These are phyloP conservation scores for Aspergillus flavus DNA, from an alignment of 2,329 filamentous ascomycete species.

Conservation along the genomic window DNA sequence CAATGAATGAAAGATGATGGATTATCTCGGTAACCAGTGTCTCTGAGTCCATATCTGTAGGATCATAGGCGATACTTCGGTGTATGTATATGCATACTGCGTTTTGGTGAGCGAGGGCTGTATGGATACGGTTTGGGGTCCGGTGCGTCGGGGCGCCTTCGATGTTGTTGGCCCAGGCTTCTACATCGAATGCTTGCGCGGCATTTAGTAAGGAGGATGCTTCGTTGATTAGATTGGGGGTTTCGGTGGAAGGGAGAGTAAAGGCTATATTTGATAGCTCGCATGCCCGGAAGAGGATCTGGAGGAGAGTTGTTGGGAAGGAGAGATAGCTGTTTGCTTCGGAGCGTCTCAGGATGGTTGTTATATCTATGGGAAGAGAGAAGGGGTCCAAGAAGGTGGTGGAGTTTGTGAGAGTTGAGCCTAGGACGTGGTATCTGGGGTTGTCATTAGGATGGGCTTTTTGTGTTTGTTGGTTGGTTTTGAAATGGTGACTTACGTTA, in stretches of 20 bases:
- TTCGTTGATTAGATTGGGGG: background rate
- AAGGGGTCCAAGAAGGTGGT: background rate
- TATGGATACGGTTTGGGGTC: background rate
- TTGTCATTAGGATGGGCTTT: background rate
- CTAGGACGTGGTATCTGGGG: background rate
- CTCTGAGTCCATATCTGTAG: background rate
- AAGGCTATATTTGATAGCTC: background rate
- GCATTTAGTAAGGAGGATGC: background rate
- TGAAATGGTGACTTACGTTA: background rate
- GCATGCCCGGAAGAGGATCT: constrained; percentile 10
- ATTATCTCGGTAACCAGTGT: background rate
- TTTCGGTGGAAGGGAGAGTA: background rate
- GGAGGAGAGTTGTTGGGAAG: constrained; percentile 3
- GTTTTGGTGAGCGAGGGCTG: background rate
- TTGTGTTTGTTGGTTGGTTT: no score
- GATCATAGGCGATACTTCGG: background rate
- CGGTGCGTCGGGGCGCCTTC: background rate
- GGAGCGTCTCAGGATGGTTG: background rate
- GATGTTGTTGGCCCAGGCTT: background rate
- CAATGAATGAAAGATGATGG: background rate
- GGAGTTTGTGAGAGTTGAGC: background rate
- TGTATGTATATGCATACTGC: background rate
- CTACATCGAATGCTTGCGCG: background rate
- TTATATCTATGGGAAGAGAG: background rate
- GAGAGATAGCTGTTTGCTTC: constrained; percentile 9